Base-by-base conservation (phyloP, 176 grass and related monocot genomes). In the Aechmea fasciata region DNA sequence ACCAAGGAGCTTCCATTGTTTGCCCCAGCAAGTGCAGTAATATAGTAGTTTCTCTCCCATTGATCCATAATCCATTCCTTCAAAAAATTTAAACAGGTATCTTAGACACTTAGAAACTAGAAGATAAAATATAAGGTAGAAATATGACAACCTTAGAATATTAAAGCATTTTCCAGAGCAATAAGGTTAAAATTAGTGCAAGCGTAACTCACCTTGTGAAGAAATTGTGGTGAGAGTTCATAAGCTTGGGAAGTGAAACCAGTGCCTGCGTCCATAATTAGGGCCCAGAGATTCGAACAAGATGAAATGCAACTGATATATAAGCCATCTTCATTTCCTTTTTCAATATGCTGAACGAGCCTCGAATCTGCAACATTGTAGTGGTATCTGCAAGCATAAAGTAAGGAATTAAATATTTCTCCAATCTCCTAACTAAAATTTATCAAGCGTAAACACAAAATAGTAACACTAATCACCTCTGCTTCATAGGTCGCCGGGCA, bases 21-120 rank as follows among this genome's bases (percentile, higher is more conserved):
- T 74, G 95, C 84, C 51, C 95, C 95, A 78, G 95, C 90, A 79
- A 99, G 69, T 69, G 90, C 84, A 80, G 78, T 91, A 67, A 99
- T 99, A 82, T 94, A 94, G 78, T 94, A 94, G 71, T 91, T 88
- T 71, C 76, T 99, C 67, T 99, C 90, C 95, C 95, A 99, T 76
- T 88, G 95, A 9, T 99, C 95, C 87, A 99, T 99, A 82, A 99
- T 91, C 95, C 90, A 99, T 87, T 99, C 95, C 95, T 96, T 80
- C 22, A 71, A 78, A 74, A 90, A 77, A 23, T 63, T 50, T 50
- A 65, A 48, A 59, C 18, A 80, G 17, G 84, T 78, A 76, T 66
- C 10, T 72, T 57, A 50, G 10, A 41, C 33, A 41, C 33, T 41
- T 41, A 41, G 5, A 7, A 8, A 41, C 33, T 41, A 7, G 6